phyloP scores from a whole-genome alignment of 257 asterid species.

The Misopates orontium region DNA sequence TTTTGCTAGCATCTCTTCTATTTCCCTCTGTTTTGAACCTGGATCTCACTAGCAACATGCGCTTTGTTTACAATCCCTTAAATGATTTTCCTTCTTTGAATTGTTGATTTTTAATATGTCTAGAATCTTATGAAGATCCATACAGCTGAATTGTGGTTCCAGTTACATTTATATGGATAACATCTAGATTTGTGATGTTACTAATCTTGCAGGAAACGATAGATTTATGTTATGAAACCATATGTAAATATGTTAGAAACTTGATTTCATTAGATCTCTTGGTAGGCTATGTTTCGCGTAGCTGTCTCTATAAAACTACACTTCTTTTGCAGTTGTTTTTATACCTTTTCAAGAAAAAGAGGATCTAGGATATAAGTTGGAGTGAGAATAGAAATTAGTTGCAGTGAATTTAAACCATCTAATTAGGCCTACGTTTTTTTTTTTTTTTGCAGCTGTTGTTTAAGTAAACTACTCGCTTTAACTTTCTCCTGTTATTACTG shows the following conservation, averaged over 20 bases:
- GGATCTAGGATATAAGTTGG: constrained; percentile 18
- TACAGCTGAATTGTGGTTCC: constrained; percentile 11
- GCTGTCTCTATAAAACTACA: not conserved
- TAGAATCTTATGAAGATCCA: constrained; percentile 22
- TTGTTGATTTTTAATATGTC: constrained; percentile 18
- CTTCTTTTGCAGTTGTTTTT: not conserved
- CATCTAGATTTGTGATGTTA: constrained; percentile 24
- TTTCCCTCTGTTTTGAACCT: constrained; percentile 14
- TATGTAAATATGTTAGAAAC: not conserved
- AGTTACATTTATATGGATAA: constrained; percentile 21
- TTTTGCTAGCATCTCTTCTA: constrained; percentile 15
- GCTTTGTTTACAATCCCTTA: not conserved
- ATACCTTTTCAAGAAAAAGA: not conserved
- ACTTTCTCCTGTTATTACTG: no score
- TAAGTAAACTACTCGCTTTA: constrained; percentile 1
- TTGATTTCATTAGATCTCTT: not conserved
- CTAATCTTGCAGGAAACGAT: not conserved
- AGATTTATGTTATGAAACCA: constrained; percentile 5
- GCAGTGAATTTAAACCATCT: not conserved
- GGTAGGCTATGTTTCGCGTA: not conserved
- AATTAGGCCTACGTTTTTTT: not conserved
- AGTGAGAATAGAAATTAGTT: constrained; percentile 9
- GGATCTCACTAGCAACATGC: constrained; percentile 6
- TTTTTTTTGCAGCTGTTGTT: constrained; percentile 1
- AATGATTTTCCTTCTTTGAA: constrained; percentile 8